A percentile compares a stretch with the other conserved stretches of the same genome.
phyloP scores from a whole-genome alignment of 2,329 filamentous ascomycete species.

The Truncatella angustata region DNA sequence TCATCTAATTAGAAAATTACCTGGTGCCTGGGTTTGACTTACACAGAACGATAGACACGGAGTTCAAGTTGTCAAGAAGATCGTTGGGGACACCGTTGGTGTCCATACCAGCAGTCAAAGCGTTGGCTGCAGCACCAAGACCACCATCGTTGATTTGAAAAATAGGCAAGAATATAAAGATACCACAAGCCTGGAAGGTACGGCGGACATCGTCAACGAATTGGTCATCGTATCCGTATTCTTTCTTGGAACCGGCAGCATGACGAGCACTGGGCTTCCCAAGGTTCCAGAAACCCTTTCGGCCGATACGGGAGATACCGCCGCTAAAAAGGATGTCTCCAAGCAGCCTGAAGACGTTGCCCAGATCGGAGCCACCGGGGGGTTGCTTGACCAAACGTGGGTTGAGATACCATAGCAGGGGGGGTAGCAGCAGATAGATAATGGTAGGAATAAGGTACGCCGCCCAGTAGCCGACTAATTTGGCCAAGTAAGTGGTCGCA shows the following conservation, averaged over 20 bases:
- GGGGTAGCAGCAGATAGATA: conserved; percentile 58
- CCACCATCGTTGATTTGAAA: conserved; percentile 33
- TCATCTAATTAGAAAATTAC: not conserved
- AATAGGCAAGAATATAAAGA: conserved; percentile 40
- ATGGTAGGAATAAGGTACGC: conserved; percentile 42
- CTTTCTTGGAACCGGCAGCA: conserved; percentile 33
- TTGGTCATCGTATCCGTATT: conserved; percentile 54
- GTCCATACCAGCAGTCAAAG: conserved; percentile 37
- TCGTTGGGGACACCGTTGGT: conserved; percentile 43
- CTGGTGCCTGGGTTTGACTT: conserved; percentile 11
- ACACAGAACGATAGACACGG: conserved; percentile 38
- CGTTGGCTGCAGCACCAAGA: conserved; percentile 41
- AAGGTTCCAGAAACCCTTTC: conserved; percentile 49
- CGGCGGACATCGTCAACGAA: conserved; percentile 62
- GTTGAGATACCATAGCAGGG: conserved; percentile 56
- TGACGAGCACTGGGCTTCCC: conserved; percentile 51
- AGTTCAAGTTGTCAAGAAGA: conserved; percentile 41
- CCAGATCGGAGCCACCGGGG: conserved; percentile 65
- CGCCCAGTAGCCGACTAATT: conserved; percentile 48
- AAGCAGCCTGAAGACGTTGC: conserved; percentile 35
- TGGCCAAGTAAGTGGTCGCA: conserved; percentile 49
- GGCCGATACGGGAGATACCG: conserved; percentile 24
- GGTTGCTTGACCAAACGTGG: conserved; percentile 55
- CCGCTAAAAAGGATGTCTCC: conserved; percentile 34
- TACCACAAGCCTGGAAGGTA: conserved; percentile 54